These are phyloP conservation scores for Ramalina intermedia DNA, from an alignment of 495 filamentous ascomycete species.

Conservation along the genomic window DNA sequence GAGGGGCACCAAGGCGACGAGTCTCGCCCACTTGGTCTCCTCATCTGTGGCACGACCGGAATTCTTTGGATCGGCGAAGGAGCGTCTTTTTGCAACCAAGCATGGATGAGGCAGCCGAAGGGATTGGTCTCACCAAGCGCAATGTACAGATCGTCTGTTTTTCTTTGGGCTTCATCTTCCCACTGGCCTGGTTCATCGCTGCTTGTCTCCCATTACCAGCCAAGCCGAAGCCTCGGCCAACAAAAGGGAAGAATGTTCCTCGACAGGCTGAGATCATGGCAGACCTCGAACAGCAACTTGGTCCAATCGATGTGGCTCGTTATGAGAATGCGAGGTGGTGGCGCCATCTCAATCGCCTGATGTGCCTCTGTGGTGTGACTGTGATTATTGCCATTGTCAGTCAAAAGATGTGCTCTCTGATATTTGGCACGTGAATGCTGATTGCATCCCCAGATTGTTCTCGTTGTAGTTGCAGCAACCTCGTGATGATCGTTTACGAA, in stretches of 20 bases:
- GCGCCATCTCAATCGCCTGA: slow-evolving; percentile 77
- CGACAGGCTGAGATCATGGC: slow-evolving; percentile 21
- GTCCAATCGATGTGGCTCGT: slow-evolving; percentile 40
- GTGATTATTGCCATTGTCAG: slow-evolving; percentile 64
- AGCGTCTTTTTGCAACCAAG: slow-evolving; percentile 57
- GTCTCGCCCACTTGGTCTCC: slow-evolving; percentile 45
- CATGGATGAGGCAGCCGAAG: slow-evolving; percentile 45
- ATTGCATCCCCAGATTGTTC: slow-evolving; percentile 6
- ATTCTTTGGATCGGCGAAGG: slow-evolving; percentile 29
- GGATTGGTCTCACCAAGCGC: slow-evolving; percentile 44
- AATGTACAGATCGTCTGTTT: slow-evolving; percentile 83
- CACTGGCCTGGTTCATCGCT: slow-evolving; percentile 81
- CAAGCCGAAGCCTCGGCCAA: slow-evolving; percentile 27
- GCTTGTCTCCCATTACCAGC: slow-evolving; percentile 67
- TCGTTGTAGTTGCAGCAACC: slow-evolving; percentile 8
- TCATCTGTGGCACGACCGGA: slow-evolving; percentile 51
- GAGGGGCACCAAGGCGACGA: slow-evolving; percentile 4
- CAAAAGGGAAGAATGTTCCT: slow-evolving; percentile 16
- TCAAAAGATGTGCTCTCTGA: slow-evolving; percentile 1
- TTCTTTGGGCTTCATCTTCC: slow-evolving; percentile 73
- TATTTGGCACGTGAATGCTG: not conserved
- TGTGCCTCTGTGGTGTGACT: slow-evolving; percentile 64
- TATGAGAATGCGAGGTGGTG: slow-evolving; percentile 85
- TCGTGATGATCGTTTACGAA: not conserved
- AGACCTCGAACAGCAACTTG: slow-evolving; percentile 31